Evolutionary conservation across 2,329 filamentous ascomycete species (phyloP), one percentile per base, ranked within the genome.

Genomic region (Trichophyton rubrum): DNA sequence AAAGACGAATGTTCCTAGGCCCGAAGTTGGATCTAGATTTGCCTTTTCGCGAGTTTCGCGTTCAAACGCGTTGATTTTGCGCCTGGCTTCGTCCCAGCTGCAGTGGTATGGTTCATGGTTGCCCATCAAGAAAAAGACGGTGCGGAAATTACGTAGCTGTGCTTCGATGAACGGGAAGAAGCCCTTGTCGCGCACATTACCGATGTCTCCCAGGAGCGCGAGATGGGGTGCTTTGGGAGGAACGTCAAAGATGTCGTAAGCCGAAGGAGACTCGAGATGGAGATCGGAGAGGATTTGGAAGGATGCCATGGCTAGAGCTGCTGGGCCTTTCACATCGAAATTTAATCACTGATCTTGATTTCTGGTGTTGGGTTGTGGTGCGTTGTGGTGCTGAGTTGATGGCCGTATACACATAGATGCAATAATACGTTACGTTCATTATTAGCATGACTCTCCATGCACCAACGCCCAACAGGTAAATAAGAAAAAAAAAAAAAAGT

Each of bases 121-220:
- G 0, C 82, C 81, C 0, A 78, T 68, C 0, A 84, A 72, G 33
- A 82, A 73, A 45, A 85, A 75, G 1, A 85, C 78, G 1, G 72
- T 67, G 3, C 71, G 67, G 64, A 83, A 85, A 5, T 75, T 69
- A 1, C 43, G 35, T 2, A 84, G 75, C 64, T 83, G 81, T 1
- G 64, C 65, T 11, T 67, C 71, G 9, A 84, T 67, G 64, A 84
- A 85, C 0, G 38, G 59, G 38, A 78, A 70, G 63, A 77, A 76
- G 0, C 76, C 74, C 13, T 73, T 66, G 47, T 78, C 72, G 61
- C 78, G 73, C 8, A 71, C 62, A 60, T 76, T 75, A 51, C 81
- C 82, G 56, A 85, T 80, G 64, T 84, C 81, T 22, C 82, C 82
- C 0, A 84, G 73, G 0, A 85, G 74, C 0, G 80, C 81, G 1